These are phyloP conservation scores for Sclerospora graminicola DNA, from an alignment of 352 stramenopile genomes.

Conservation along the genomic window DNA sequence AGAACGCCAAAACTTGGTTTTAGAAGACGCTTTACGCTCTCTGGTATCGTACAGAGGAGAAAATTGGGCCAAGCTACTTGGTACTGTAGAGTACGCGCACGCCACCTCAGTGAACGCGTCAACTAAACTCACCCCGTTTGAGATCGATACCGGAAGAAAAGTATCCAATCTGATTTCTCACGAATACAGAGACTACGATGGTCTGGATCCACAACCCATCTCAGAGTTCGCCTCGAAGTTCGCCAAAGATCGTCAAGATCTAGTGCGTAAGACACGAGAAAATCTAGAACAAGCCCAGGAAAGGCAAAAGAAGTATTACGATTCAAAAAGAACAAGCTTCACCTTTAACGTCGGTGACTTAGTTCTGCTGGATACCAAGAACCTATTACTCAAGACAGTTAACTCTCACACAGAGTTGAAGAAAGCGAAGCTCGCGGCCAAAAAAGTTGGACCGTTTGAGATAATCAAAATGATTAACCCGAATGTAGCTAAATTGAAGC, in stretches of 20 bases:
- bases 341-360: slow-evolving; percentile 6
- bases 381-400: background rate
- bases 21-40: slow-evolving; percentile 11
- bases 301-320: slow-evolving; percentile 7
- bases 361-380: slow-evolving; percentile 4
- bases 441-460: background rate
- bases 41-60: slow-evolving; percentile 4
- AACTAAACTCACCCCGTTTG: background rate
- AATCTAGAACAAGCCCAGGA: slow-evolving; percentile 4
- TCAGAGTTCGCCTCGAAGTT: slow-evolving; percentile 4
- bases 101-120: background rate
- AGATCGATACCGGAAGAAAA: background rate
- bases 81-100: background rate
- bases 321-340: slow-evolving; percentile 3
- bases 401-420: background rate
- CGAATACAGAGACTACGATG: background rate
- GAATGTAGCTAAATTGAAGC: background rate
- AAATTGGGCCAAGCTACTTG: background rate
- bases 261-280: slow-evolving; percentile 2
- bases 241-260: slow-evolving; percentile 5
- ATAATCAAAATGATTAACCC: background rate
- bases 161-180: background rate
- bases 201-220: background rate
- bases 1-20: slow-evolving; percentile 6
- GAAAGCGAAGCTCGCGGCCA: background rate